phyloP scores from a whole-genome alignment of 805 yeast genomes.

The Priceomyces melissophilus region DNA sequence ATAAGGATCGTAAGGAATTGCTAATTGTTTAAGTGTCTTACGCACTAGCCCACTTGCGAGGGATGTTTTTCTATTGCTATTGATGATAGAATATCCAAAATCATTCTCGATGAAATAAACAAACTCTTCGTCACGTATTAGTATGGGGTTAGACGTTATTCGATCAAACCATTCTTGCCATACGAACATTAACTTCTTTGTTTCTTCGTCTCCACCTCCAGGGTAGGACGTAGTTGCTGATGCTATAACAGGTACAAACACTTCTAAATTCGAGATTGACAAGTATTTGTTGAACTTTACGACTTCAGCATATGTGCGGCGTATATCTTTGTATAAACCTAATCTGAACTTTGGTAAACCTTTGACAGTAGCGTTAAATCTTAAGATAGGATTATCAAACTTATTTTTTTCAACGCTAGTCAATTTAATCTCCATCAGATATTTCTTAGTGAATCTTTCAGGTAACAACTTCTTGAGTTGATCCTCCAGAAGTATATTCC shows the following conservation, averaged over 20 bases:
- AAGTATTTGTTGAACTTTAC: slow-evolving; percentile 73
- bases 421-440: slow-evolving; percentile 51
- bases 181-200: slow-evolving; percentile 47
- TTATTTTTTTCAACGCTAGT: slow-evolving; percentile 69
- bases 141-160: slow-evolving; percentile 68
- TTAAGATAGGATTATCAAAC: slow-evolving; percentile 74
- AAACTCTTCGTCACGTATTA: slow-evolving; percentile 84
- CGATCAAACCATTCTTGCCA: slow-evolving; percentile 88
- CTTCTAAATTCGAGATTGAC: slow-evolving; percentile 80
- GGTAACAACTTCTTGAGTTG: slow-evolving; percentile 48
- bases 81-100: slow-evolving; percentile 60
- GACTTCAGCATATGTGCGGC: slow-evolving; percentile 79
- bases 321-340: slow-evolving; percentile 61
- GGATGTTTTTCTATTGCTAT: slow-evolving; percentile 51
- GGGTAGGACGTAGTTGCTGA: slow-evolving; percentile 73
- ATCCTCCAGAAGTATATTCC: slow-evolving; percentile 26
- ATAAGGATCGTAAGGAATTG: slow-evolving; percentile 87
- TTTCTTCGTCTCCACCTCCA: slow-evolving; percentile 79
- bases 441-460: slow-evolving; percentile 44
- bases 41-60: slow-evolving; percentile 84
- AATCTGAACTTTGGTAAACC: slow-evolving; percentile 78
- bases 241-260: slow-evolving; percentile 90
- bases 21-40: slow-evolving; percentile 85
- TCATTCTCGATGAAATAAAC: slow-evolving; percentile 80
- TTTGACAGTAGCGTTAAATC: slow-evolving; percentile 51